Percentiles rank a stretch among this genome's conserved stretches.
Conservation (phyloP, 345 rosid genomes). For the Euphorbia lathyris region DNA sequence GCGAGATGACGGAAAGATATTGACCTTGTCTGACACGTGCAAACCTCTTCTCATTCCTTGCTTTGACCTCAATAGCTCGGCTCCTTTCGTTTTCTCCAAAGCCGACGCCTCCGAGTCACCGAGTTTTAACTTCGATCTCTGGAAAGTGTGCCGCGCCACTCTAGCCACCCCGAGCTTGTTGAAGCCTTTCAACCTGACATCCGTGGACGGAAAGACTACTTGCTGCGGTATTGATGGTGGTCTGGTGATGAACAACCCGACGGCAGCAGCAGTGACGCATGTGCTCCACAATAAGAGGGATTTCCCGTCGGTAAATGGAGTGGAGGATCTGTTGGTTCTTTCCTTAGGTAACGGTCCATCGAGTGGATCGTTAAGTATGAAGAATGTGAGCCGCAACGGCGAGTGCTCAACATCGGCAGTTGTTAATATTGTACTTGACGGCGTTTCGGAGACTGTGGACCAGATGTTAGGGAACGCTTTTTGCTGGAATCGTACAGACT, state of each 20-base stretch:
- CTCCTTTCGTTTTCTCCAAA: constrained; percentile 96
- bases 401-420: constrained; percentile 70
- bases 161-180: constrained; percentile 78
- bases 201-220: constrained; percentile 77
- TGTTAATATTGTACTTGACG: constrained; percentile 76
- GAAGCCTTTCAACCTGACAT: constrained; percentile 63
- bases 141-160: constrained; percentile 92
- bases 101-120: constrained; percentile 91
- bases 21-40: constrained; percentile 85
- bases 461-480: constrained; percentile 96
- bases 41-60: constrained; percentile 96
- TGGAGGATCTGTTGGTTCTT: constrained; percentile 79
- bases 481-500: constrained; percentile 86
- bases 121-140: constrained; percentile 87
- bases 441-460: constrained; percentile 89
- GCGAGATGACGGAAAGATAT: constrained; percentile 57
- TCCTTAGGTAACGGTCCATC: constrained; percentile 78
- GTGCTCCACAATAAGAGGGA: constrained; percentile 95
- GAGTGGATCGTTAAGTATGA: constrained; percentile 23
- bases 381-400: constrained; percentile 42
- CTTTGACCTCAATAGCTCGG: constrained; percentile 84
- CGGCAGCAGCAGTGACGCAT: constrained; percentile 89
- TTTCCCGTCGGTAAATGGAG: constrained; percentile 77
- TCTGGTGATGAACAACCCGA: constrained; percentile 95
- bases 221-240: constrained; percentile 93